These are phyloP conservation scores for Triangularia setosa DNA, from an alignment of 2,329 filamentous ascomycete species.

Conservation along the genomic window DNA sequence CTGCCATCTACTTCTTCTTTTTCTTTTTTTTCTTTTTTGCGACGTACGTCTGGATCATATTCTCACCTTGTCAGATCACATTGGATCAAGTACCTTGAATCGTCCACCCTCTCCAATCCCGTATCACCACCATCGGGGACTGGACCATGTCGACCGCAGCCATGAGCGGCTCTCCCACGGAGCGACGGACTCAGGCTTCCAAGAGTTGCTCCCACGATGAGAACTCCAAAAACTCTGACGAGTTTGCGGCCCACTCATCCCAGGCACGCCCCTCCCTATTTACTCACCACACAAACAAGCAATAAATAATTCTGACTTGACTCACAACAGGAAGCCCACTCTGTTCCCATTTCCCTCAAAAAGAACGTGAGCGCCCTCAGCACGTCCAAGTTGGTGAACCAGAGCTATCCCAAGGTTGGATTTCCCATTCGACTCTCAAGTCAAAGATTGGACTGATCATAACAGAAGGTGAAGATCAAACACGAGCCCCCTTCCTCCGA, in stretches of 20 bases:
- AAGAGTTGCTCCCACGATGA: constrained; percentile 35
- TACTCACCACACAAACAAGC: neutral
- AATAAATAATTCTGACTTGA: constrained; percentile 1
- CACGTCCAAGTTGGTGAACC: constrained; percentile 54
- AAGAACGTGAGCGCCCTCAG: constrained; percentile 46
- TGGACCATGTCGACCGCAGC: constrained; percentile 35
- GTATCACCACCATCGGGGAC: neutral
- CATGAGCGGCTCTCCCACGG: constrained; percentile 40
- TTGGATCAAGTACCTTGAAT: constrained; percentile 6
- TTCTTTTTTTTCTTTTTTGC: constrained; percentile 19
- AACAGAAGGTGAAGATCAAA: constrained; percentile 46
- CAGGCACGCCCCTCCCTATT: constrained; percentile 32
- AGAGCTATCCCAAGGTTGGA: constrained; percentile 50
- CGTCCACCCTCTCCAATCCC: neutral
- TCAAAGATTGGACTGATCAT: constrained; percentile 26
- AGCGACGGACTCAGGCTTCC: constrained; percentile 33
- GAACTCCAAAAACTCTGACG: constrained; percentile 37
- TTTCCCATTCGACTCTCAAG: neutral
- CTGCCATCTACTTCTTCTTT: constrained; percentile 22
- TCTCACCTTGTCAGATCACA: constrained; percentile 17
- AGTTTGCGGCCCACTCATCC: constrained; percentile 28
- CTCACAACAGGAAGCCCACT: constrained; percentile 11
- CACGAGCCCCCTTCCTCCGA: constrained; percentile 41
- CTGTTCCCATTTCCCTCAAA: constrained; percentile 31
- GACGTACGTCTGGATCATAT: constrained; percentile 24